These are phyloP conservation scores for Puccinia horiana DNA, from an alignment of 1,284 basidiomycete genomes.

Conservation along the genomic window DNA sequence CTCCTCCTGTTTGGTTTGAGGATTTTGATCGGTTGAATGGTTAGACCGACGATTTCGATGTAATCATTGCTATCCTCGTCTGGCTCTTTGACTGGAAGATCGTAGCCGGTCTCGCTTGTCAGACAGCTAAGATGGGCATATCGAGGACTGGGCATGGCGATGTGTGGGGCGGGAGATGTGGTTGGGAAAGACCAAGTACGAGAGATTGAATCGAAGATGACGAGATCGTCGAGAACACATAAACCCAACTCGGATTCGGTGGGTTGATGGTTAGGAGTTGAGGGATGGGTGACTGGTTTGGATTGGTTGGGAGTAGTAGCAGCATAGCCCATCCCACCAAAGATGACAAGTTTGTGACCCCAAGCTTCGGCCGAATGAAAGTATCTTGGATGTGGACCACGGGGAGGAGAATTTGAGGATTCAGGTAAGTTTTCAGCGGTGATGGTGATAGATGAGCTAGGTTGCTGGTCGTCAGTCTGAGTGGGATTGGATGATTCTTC, in stretches of 20 bases:
- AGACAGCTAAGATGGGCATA: conserved; percentile 88
- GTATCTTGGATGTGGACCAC: conserved; percentile 68
- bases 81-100: background rate
- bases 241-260: conserved; percentile 45
- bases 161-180: conserved; percentile 50
- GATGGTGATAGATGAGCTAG: conserved; percentile 8
- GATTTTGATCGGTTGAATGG: background rate
- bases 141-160: conserved; percentile 69
- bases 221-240: conserved; percentile 51
- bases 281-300: conserved; percentile 50
- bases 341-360: conserved; percentile 80
- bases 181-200: conserved; percentile 50
- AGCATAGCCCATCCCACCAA: conserved; percentile 86
- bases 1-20: conserved; percentile 23
- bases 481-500: conserved; percentile 52
- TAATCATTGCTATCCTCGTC: background rate
- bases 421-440: conserved; percentile 63
- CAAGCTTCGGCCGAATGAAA: conserved; percentile 88
- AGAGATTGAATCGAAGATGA: conserved; percentile 52
- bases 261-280: conserved; percentile 45
- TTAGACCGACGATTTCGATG: conserved; percentile 3
- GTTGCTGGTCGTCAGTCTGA: background rate
- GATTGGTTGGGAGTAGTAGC: conserved; percentile 58
- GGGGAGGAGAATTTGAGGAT: conserved; percentile 65
- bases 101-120: conserved; percentile 64